Evolutionary conservation across 306 rosid species (phyloP), one percentile per base, ranked within the genome.

Genomic region (Herpetospermum pedunculosum): DNA sequence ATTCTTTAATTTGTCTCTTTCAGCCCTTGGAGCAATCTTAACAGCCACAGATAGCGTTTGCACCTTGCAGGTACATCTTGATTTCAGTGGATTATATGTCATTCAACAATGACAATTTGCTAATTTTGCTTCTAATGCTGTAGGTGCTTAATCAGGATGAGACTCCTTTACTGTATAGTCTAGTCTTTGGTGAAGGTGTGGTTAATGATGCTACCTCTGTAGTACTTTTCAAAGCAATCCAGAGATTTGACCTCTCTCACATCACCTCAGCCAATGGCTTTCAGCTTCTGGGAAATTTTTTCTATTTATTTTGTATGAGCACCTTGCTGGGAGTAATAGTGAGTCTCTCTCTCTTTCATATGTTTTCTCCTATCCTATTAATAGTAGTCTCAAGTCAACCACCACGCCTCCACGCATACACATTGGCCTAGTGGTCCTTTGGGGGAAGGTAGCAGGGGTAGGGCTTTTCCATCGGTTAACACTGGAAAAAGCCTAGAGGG

Each of bases 131-230:
- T 78, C 28, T 79, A 43, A 75, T 82, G 68, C 76, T 74, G 72
- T 83, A 89, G 91, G 89, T 87, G 60, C 91, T 89, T 70, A 79
- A 83, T 83, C 89, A 89, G 82, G 89, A 89, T 21, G 95, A 89
- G 83, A 89, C 89, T 12, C 95, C 95, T 29, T 80, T 80, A 19
- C 79, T 89, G 15, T 89, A 89, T 76, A 85, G 91, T 85, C 77
- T 89, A 70, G 88, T 87, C 74, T 86, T 89, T 37, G 91, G 95
- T 23, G 91, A 89, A 83, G 95, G 89, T 10, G 95, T 89, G 43
- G 89, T 87, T 16, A 89, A 89, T 48, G 95, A 87, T 85, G 95
- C 95, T 26, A 85, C 89, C 35, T 85, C 95, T 40, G 87, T 89
- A 60, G 89, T 85, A 30, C 87, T 89, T 70, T 89, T 89, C 75